phyloP scores from a whole-genome alignment of 371 early-diverging fungal species.

The Mucor indicus region DNA sequence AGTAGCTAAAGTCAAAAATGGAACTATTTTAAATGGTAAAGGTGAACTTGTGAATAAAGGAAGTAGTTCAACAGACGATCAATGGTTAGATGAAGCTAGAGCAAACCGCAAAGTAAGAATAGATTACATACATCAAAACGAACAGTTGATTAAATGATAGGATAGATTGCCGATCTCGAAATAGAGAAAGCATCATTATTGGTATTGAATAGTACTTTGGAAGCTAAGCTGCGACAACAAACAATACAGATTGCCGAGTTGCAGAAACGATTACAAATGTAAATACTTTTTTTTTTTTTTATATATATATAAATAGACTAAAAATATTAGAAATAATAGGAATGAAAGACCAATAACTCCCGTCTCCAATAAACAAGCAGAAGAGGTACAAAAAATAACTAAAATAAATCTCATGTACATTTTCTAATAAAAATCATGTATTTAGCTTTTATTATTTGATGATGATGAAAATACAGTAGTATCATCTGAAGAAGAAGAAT shows the following conservation, averaged over 20 bases:
- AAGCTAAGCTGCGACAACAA: constrained; percentile 41
- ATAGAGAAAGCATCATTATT: constrained; percentile 47
- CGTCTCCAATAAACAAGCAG: constrained; percentile 20
- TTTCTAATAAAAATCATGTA: neutral
- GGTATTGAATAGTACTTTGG: constrained; percentile 41
- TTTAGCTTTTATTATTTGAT: constrained; percentile 5
- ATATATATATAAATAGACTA: constrained; percentile 3
- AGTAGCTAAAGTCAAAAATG: constrained; percentile 42
- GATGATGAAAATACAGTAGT: neutral
- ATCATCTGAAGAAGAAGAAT: constrained; percentile 15
- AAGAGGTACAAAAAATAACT: constrained; percentile 3
- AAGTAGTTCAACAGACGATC: constrained; percentile 13
- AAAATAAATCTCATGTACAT: neutral
- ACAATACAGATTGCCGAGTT: constrained; percentile 39
- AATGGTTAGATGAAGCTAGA: constrained; percentile 35
- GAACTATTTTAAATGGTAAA: constrained; percentile 50
- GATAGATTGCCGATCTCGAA: constrained; percentile 51
- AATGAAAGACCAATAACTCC: constrained; percentile 27
- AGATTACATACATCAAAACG: neutral
- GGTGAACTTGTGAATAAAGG: constrained; percentile 45
- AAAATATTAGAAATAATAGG: constrained; percentile 1
- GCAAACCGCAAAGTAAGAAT: constrained; percentile 23
- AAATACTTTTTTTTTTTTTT: constrained; percentile 8
- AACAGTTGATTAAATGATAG: constrained; percentile 1
- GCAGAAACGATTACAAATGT: constrained; percentile 42